Percentiles rank a stretch among this genome's conserved stretches.
Evolutionary conservation across 306 rosid genomes (phyloP).

Genomic region (Casuarina glauca): DNA sequence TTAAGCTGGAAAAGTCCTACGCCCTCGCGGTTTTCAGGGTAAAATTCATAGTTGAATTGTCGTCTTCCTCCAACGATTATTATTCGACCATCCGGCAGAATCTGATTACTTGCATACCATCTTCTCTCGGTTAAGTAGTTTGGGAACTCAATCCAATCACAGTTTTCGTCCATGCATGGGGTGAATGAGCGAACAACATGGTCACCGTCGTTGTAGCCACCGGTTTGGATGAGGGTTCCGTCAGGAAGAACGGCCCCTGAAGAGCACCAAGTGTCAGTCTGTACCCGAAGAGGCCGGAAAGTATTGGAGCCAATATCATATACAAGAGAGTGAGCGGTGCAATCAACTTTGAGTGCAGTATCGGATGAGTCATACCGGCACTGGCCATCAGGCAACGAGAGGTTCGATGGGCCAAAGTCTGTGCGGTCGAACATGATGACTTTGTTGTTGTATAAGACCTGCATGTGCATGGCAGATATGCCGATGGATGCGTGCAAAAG

Average conservation of each 20-base stretch:
- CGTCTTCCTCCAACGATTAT: slow-evolving; percentile 74
- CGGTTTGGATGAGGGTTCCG: slow-evolving; percentile 75
- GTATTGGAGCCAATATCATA: slow-evolving; percentile 32
- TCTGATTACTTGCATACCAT: slow-evolving; percentile 78
- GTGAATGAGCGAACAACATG: slow-evolving; percentile 55
- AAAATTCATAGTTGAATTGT: slow-evolving; percentile 75
- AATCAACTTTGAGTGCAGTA: slow-evolving; percentile 43
- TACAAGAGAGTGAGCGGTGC: slow-evolving; percentile 78
- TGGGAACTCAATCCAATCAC: slow-evolving; percentile 77
- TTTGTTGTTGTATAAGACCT: slow-evolving; percentile 51
- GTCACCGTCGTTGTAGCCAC: slow-evolving; percentile 74
- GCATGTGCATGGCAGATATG: slow-evolving; percentile 92
- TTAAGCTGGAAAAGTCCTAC: slow-evolving; percentile 8
- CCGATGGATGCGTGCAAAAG: slow-evolving; percentile 60
- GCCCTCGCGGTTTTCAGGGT: slow-evolving; percentile 26
- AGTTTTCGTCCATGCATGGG: slow-evolving; percentile 48
- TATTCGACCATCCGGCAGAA: slow-evolving; percentile 66
- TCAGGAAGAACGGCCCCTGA: slow-evolving; percentile 66
- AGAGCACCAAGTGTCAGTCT: slow-evolving; percentile 25
- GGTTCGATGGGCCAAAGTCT: slow-evolving; percentile 67
- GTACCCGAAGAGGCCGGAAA: no score
- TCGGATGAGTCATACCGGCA: slow-evolving; percentile 46
- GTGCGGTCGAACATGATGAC: slow-evolving; percentile 72
- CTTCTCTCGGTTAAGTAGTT: slow-evolving; percentile 48
- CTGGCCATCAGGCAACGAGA: slow-evolving; percentile 44